Conservation (phyloP, 2,329 filamentous ascomycete genomes). For the Claviceps sp. region DNA sequence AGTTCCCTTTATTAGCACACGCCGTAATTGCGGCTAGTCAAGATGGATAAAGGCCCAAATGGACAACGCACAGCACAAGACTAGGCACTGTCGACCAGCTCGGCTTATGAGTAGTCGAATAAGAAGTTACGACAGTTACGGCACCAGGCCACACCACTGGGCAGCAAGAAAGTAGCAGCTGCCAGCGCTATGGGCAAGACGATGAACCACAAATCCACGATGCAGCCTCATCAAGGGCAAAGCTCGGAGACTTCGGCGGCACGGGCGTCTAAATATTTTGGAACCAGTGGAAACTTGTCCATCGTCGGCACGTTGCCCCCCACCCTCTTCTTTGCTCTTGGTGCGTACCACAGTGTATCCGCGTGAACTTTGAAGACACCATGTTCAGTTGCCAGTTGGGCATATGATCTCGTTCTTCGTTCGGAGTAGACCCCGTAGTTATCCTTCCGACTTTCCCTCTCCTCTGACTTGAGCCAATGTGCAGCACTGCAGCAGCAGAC, state of each 20-base stretch:
- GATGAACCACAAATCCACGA: neutral
- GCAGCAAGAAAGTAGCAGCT: too few relatives aligned
- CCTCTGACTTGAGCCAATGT: neutral
- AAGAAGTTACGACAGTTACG: neutral
- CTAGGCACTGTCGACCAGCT: neutral
- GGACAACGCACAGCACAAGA: too few relatives aligned
- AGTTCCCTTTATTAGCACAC: neutral
- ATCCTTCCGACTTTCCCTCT: neutral
- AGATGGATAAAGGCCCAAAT: neutral
- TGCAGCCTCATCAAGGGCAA: neutral
- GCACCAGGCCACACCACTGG: neutral
- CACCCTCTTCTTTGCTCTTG: neutral
- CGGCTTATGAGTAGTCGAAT: neutral
- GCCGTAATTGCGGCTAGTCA: neutral
- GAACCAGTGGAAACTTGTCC: neutral
- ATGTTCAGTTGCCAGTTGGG: neutral
- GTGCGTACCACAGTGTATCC: neutral
- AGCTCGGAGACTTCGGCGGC: conserved; percentile 1
- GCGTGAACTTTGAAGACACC: neutral
- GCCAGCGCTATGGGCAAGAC: neutral
- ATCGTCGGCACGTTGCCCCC: neutral
- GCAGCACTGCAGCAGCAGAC: too few relatives aligned
- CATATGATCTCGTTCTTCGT: neutral
- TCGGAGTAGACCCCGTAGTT: neutral
- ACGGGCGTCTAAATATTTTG: neutral